Evolutionary conservation across 2,329 filamentous ascomycete genomes (phyloP).

Genomic region (Calonectria hawksworthii): DNA sequence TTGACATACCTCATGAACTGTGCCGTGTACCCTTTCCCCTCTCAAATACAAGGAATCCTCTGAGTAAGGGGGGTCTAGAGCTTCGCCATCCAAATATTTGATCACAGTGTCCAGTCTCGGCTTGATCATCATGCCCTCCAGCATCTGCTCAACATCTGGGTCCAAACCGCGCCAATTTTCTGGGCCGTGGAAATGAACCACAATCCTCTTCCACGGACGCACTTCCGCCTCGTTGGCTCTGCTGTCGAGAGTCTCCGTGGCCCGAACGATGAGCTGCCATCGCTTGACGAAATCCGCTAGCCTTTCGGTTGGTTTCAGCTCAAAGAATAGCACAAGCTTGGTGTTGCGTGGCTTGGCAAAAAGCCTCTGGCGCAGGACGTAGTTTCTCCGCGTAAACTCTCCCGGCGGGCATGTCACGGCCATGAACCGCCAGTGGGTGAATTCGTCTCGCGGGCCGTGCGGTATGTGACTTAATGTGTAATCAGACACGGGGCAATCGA

Average conservation of each 20-base stretch:
- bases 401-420: background rate
- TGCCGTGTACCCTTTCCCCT: background rate
- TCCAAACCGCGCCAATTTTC: background rate
- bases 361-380: background rate
- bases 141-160: background rate
- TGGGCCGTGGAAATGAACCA: background rate
- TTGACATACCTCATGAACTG: background rate
- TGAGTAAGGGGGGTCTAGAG: background rate
- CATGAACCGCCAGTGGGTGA: background rate
- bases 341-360: background rate
- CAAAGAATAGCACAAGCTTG: background rate
- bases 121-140: background rate
- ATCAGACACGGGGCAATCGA: background rate
- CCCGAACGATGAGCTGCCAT: background rate
- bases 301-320: background rate
- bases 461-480: background rate
- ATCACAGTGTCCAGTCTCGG: background rate
- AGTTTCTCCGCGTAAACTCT: background rate
- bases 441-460: background rate
- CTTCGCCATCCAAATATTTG: background rate
- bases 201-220: background rate
- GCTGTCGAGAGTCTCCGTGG: background rate
- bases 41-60: background rate
- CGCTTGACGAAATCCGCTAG: background rate
- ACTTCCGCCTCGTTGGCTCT: background rate